Evolutionary conservation across 1,139 yeast genomes (phyloP).

Genomic region (Taphrina communis): DNA sequence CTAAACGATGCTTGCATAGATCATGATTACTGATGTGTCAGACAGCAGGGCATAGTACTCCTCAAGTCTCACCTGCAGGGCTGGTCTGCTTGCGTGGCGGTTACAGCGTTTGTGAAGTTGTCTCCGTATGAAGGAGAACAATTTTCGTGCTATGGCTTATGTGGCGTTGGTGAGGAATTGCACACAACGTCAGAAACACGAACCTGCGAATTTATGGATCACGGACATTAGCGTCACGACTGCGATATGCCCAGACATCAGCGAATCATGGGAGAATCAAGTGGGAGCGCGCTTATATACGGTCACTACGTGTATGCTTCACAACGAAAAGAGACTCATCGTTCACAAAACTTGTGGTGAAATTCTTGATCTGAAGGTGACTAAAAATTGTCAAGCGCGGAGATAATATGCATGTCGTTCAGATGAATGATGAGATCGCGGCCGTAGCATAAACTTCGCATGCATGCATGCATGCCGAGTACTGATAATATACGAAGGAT

Average conservation of each 20-base stretch:
- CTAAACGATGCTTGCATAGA: too few relatives aligned
- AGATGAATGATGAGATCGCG: background rate
- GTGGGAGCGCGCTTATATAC: background rate
- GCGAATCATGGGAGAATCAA: background rate
- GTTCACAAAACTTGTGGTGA: background rate
- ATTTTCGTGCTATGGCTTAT: background rate
- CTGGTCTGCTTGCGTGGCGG: too few relatives aligned
- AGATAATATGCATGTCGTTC: slow-evolving; percentile 1
- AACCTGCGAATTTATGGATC: background rate
- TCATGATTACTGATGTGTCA: too few relatives aligned
- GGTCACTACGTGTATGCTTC: background rate
- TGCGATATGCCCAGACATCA: background rate
- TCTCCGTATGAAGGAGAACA: too few relatives aligned
- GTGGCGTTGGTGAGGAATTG: background rate
- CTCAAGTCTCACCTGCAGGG: too few relatives aligned
- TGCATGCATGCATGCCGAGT: background rate
- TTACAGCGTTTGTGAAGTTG: too few relatives aligned
- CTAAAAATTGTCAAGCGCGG: background rate
- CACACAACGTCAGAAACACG: too few relatives aligned
- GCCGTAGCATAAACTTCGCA: background rate
- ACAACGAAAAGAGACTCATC: background rate
- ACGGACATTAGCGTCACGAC: too few relatives aligned
- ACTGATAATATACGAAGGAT: slow-evolving; percentile 7
- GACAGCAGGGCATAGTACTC: too few relatives aligned
- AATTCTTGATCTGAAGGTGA: background rate